Base-by-base conservation (phyloP, 2,329 filamentous ascomycete genomes). In the Cordyceps fumosorosea region DNA sequence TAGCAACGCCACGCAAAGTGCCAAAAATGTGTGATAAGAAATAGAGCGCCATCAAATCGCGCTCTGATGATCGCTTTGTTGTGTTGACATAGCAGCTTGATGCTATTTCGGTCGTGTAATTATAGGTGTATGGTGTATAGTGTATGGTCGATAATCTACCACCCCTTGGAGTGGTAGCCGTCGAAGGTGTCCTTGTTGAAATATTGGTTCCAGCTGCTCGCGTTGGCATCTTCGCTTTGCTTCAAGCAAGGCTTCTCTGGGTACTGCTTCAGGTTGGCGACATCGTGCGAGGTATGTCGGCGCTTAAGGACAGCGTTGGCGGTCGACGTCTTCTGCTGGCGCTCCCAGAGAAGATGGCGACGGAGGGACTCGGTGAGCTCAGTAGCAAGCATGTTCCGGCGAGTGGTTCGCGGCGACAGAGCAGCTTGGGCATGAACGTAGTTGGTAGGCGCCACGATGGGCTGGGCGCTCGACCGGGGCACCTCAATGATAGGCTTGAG, bases 331-430 rank as follows among this genome's bases (percentile, higher is more conserved):
- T 95, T 96, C 72, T 98, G 93, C 71, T 96, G 91, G 58, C 95
- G 89, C 74, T 99, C 95, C 90, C 91, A 96, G 18, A 98, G 84
- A 18, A 99, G 86, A 69, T 97, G 90, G 68, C 92, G 90, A 24
- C 95, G 87, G 3, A 99, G 86, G 24, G 91, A 96, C 73, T 96
- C 92, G 2, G 93, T 97, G 60, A 99, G 80, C 77, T 99, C 95
- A 0, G 91, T 96, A 10, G 91, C 89, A 62, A 99, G 83, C 95
- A 99, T 99, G 75, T 97, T 96, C 64, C 93, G 86, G 57, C 95
- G 86, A 0, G 93, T 97, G 0, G 93, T 97, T 63, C 92, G 86
- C 4, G 95, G 95, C 5, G 95, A 98, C 66, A 96, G 83, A 1
- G 91, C 90, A 32, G 87, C 85, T 61, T 90, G 89, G 66, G 89